These are phyloP conservation scores for Mortierella antarctica DNA, from an alignment of 192 early-diverging fungal genomes.

Conservation along the genomic window DNA sequence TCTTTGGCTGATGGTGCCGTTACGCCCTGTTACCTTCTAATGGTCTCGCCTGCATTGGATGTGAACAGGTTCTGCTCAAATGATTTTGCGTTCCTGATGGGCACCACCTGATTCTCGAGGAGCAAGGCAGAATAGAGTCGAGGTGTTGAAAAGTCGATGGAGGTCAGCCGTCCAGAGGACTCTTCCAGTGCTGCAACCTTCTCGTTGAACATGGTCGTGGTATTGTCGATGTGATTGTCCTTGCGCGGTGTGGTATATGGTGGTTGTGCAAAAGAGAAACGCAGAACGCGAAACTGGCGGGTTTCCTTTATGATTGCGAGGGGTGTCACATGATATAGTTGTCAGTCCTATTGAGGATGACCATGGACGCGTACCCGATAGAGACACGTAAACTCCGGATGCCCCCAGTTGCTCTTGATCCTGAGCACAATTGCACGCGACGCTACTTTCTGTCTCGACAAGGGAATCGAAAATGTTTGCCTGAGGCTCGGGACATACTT, in stretches of 20 bases:
- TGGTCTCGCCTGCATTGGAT: slow-evolving; percentile 10
- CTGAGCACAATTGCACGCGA: slow-evolving; percentile 62
- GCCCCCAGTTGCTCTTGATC: slow-evolving; percentile 76
- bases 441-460: slow-evolving; percentile 51
- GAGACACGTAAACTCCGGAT: slow-evolving; percentile 74
- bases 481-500: slow-evolving; percentile 48
- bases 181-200: slow-evolving; percentile 29
- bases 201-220: slow-evolving; percentile 12
- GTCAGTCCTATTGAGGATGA: background rate
- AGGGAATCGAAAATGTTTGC: slow-evolving; percentile 31
- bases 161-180: slow-evolving; percentile 25
- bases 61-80: slow-evolving; percentile 36
- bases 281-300: no score
- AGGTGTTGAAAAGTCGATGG: slow-evolving; percentile 30
- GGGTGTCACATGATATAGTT: background rate
- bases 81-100: slow-evolving; percentile 35
- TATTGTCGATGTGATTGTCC: background rate
- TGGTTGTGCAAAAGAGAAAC: background rate
- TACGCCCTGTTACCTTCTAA: slow-evolving; percentile 19
- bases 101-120: slow-evolving; percentile 42
- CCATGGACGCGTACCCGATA: slow-evolving; percentile 82
- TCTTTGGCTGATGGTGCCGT: background rate
- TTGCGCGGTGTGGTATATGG: background rate
- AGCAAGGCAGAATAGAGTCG: slow-evolving; percentile 39
- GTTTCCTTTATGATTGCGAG: no score